These are phyloP conservation scores for Aspergillus hortae DNA, from an alignment of 2,329 filamentous ascomycete genomes.

Conservation along the genomic window DNA sequence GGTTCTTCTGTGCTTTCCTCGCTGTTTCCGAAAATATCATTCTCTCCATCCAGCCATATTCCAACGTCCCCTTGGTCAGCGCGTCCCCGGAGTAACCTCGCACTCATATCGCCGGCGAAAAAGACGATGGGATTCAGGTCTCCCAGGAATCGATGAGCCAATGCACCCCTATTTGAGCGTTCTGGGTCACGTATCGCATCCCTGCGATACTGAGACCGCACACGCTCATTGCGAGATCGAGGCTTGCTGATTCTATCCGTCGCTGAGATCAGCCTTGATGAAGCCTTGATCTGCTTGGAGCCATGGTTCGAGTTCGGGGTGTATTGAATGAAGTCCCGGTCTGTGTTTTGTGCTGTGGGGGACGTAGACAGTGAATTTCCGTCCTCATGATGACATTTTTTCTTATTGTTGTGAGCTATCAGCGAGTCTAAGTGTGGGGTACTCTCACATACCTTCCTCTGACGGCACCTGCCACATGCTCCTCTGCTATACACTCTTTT, in stretches of 20 bases:
- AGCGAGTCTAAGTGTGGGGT: not conserved
- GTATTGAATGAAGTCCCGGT: not conserved
- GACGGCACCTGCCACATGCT: constrained; percentile 12
- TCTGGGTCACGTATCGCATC: not conserved
- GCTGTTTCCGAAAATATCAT: not conserved
- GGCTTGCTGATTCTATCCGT: not conserved
- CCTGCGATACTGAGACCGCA: not conserved
- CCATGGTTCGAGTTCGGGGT: not conserved
- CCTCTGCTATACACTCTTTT: constrained; percentile 8
- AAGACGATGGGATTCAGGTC: constrained; percentile 17
- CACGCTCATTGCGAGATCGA: not conserved
- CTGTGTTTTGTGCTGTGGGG: not conserved
- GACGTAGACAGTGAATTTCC: not conserved
- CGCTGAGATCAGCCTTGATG: not conserved
- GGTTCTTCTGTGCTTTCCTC: not conserved
- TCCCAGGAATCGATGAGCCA: constrained; percentile 14
- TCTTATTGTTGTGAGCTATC: not conserved
- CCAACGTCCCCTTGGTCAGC: constrained; percentile 12
- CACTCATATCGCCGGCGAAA: constrained; percentile 9
- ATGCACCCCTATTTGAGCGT: not conserved
- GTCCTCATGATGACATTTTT: constrained; percentile 7
- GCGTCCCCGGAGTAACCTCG: constrained; percentile 10
- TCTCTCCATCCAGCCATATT: constrained; percentile 11
- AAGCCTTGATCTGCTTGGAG: not conserved
- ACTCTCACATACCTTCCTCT: constrained; percentile 8